These are phyloP conservation scores for Dichomitus squalens DNA, from an alignment of 1,284 basidiomycete species.

Conservation along the genomic window DNA sequence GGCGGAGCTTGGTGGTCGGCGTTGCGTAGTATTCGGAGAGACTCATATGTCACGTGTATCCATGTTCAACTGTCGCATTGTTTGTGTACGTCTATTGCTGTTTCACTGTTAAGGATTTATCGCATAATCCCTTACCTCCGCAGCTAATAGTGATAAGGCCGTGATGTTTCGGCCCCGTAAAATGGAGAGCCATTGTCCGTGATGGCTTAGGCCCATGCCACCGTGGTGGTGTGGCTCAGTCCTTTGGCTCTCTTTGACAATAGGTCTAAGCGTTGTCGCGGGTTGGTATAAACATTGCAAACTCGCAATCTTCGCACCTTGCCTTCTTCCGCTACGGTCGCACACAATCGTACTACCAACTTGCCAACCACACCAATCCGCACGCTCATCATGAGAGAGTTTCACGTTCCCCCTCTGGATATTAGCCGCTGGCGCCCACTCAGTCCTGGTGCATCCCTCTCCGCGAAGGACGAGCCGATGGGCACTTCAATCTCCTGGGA, in stretches of 20 bases:
- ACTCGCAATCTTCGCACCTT: constrained; percentile 2
- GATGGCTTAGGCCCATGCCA: constrained; percentile 2
- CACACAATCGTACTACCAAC: neutral
- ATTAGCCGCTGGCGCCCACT: constrained; percentile 11
- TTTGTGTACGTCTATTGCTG: constrained; percentile 17
- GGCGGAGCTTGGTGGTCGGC: neutral
- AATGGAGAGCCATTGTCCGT: neutral
- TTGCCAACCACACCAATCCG: neutral
- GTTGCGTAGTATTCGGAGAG: constrained; percentile 3
- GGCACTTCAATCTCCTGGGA: constrained; percentile 17
- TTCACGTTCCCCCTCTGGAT: constrained; percentile 11
- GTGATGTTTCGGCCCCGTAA: neutral
- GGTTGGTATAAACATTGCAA: constrained; percentile 12
- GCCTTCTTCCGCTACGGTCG: constrained; percentile 2
- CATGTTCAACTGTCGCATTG: constrained; percentile 13
- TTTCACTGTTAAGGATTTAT: neutral
- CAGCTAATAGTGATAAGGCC: constrained; percentile 3
- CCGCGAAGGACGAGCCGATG: constrained; percentile 20
- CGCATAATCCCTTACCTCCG: neutral
- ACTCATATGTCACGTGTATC: constrained; percentile 26
- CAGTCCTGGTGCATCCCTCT: constrained; percentile 19
- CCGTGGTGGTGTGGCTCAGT: constrained; percentile 10
- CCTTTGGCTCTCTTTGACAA: constrained; percentile 17
- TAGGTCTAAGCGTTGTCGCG: constrained; percentile 8
- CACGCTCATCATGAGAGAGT: constrained; percentile 9